Conservation (phyloP, 164 flowering plant genomes). For the Vitis rotundifolia region DNA sequence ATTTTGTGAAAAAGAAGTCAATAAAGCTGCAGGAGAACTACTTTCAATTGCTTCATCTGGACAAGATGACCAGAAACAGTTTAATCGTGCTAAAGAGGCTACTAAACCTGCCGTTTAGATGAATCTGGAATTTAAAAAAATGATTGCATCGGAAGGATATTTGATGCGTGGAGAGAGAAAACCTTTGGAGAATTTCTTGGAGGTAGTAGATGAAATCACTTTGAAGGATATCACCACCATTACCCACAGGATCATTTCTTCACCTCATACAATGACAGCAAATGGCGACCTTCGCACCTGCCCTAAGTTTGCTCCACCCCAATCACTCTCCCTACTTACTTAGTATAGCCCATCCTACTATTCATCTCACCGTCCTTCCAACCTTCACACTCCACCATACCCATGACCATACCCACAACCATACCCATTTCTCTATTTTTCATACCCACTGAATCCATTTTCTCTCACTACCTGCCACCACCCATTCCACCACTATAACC, state of each 20-base stretch:
- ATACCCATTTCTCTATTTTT: too few species aligned
- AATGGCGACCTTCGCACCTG: too few species aligned
- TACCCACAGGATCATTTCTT: constrained; percentile 50
- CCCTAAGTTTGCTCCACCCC: too few species aligned
- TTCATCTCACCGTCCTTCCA: too few species aligned
- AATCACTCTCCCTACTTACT: too few species aligned
- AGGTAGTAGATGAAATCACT: constrained; percentile 57
- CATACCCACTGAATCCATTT: too few species aligned
- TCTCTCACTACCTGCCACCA: too few species aligned
- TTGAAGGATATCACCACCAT: constrained; percentile 51
- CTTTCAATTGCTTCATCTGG: constrained; percentile 57
- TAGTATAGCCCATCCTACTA: too few species aligned
- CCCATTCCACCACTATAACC: too few species aligned
- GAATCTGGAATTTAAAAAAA: constrained; percentile 60
- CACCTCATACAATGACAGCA: constrained; percentile 83
- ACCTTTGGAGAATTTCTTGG: constrained; percentile 67
- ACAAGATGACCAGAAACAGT: constrained; percentile 55
- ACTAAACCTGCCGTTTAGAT: constrained; percentile 86
- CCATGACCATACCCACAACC: too few species aligned
- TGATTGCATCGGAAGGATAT: too few species aligned
- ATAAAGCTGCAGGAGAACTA: constrained; percentile 62
- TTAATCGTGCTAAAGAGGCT: constrained; percentile 77
- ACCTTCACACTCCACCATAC: too few species aligned
- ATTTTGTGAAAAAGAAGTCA: constrained; percentile 61
- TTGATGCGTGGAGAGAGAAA: constrained; percentile 32